A percentile compares a stretch with the other conserved stretches of the same genome.
These are phyloP conservation scores for Cystobasidium tubakii DNA, from an alignment of 768 basidiomycete species.

Conservation along the genomic window DNA sequence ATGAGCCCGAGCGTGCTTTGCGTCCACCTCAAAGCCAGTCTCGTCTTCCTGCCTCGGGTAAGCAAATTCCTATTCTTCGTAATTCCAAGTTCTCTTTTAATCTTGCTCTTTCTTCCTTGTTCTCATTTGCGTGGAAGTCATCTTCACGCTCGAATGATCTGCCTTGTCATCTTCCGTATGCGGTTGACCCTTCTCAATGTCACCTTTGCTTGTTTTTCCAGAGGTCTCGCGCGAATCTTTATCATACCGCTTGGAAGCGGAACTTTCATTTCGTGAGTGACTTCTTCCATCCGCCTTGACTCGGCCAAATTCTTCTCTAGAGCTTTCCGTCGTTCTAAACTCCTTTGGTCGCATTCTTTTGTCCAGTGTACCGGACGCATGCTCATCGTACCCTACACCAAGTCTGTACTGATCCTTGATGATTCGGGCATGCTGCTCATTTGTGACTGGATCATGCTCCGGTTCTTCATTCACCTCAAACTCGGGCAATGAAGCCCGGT, in stretches of 20 bases:
- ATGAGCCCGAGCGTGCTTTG: background rate
- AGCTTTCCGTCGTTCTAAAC: background rate
- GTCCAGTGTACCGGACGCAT: background rate
- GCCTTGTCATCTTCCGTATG: background rate
- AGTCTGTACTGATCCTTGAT: constrained; percentile 3
- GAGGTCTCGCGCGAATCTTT: background rate
- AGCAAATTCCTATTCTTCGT: background rate
- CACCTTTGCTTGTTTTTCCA: background rate
- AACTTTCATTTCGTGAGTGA: background rate
- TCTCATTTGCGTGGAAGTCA: constrained; percentile 12
- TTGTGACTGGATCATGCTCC: background rate
- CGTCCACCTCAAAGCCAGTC: constrained; percentile 13
- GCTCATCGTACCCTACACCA: constrained; percentile 27
- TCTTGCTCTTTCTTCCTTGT: constrained; percentile 20
- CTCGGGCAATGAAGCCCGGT: background rate
- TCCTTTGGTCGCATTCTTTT: constrained; percentile 15
- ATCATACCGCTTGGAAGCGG: background rate
- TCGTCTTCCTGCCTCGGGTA: background rate
- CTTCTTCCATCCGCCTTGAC: background rate
- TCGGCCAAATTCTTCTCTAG: constrained; percentile 31
- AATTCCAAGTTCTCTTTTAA: constrained; percentile 19
- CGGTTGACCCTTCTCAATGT: background rate
- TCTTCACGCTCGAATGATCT: background rate
- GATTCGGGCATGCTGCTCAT: background rate
- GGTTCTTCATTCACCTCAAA: background rate